A percentile compares a stretch with the other conserved stretches of the same genome.
Conservation (phyloP, 495 filamentous ascomycete species). For the Aspergillus panamensis region DNA sequence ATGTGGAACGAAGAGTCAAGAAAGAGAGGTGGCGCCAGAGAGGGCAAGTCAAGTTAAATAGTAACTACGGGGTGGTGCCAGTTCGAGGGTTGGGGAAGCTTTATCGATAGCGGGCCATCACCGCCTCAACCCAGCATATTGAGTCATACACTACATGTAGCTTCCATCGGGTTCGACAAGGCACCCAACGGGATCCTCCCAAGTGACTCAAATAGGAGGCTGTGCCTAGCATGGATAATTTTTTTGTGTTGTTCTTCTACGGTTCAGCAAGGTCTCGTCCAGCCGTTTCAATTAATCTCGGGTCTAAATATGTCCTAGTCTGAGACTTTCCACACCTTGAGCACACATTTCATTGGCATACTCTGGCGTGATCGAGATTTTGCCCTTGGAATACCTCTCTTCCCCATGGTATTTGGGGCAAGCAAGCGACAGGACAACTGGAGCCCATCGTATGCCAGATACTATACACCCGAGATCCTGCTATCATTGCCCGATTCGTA, state of each 20-base stretch:
- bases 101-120: constrained; percentile 41
- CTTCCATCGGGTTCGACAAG: not conserved
- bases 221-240: not conserved
- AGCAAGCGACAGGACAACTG: not conserved
- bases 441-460: not conserved
- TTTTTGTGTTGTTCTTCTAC: not conserved
- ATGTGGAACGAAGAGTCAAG: constrained; percentile 6
- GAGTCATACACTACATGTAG: constrained; percentile 19
- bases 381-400: not conserved
- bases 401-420: not conserved
- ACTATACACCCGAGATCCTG: not conserved
- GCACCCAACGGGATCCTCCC: not conserved
- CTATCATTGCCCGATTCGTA: constrained; percentile 21
- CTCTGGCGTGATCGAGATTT: not conserved
- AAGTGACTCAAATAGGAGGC: not conserved
- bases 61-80: not conserved
- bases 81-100: constrained; percentile 26
- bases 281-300: not conserved
- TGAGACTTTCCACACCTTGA: not conserved
- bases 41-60: constrained; percentile 9
- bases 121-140: constrained; percentile 16
- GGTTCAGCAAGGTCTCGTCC: not conserved
- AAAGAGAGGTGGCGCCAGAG: constrained; percentile 1
- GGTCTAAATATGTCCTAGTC: not conserved
- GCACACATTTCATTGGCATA: not conserved